These are phyloP conservation scores for Thelonectria olida DNA, from an alignment of 2,329 filamentous ascomycete species.

Conservation along the genomic window DNA sequence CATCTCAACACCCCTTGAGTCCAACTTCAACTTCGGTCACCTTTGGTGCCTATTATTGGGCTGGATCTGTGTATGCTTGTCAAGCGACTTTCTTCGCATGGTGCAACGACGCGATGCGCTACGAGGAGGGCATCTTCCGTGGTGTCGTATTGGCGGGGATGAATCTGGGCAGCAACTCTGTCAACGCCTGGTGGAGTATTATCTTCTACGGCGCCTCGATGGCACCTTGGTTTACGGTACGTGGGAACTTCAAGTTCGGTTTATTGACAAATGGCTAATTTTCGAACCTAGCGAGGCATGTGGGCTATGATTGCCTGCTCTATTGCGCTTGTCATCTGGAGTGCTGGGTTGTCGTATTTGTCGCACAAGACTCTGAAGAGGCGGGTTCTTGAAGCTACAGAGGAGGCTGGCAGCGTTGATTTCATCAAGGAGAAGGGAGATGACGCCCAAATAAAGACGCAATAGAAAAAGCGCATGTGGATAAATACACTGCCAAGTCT, in stretches of 20 bases:
- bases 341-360: conserved; percentile 57
- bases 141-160: conserved; percentile 76
- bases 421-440: neutral
- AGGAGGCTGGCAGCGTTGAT: neutral
- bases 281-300: conserved; percentile 65
- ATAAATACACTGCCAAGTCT: too few species aligned
- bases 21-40: conserved; percentile 58
- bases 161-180: conserved; percentile 73
- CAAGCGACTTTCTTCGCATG: conserved; percentile 81
- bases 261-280: conserved; percentile 16
- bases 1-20: conserved; percentile 52
- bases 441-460: neutral
- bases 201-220: conserved; percentile 74
- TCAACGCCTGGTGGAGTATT: conserved; percentile 80
- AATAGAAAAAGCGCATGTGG: too few species aligned
- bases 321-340: conserved; percentile 69
- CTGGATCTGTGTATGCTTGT: conserved; percentile 75
- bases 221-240: conserved; percentile 72
- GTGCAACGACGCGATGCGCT: conserved; percentile 76
- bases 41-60: conserved; percentile 76
- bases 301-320: conserved; percentile 76
- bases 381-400: neutral
- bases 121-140: conserved; percentile 69
- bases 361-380: conserved; percentile 16
- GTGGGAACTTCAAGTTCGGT: conserved; percentile 35